phyloP scores from a whole-genome alignment of 2,329 filamentous ascomycete species.

The Aspergillus pseudonomiae region DNA sequence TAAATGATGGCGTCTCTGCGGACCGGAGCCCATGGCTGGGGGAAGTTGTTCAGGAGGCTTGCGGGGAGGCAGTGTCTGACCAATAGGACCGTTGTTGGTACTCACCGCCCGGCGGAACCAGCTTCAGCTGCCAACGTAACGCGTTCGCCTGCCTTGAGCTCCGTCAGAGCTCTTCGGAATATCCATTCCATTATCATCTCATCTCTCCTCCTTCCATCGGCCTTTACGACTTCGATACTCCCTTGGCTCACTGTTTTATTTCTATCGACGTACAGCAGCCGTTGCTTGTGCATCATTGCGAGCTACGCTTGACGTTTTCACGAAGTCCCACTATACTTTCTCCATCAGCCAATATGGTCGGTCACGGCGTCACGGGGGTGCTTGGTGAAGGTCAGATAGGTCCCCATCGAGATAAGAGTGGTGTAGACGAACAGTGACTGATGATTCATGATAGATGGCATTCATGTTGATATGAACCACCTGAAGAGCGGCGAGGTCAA shows the following conservation, averaged over 20 bases:
- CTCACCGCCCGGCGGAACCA: slow-evolving; percentile 27
- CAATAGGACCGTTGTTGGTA: slow-evolving; percentile 12
- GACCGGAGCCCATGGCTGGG: slow-evolving; percentile 14
- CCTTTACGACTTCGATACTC: background rate
- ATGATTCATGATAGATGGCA: slow-evolving; percentile 72
- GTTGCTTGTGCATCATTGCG: background rate
- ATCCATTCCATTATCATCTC: slow-evolving; percentile 4
- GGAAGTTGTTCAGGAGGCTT: slow-evolving; percentile 22
- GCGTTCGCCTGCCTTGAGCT: slow-evolving; percentile 36
- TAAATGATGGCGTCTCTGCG: slow-evolving; percentile 7
- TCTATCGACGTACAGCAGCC: background rate
- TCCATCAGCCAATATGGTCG: slow-evolving; percentile 39
- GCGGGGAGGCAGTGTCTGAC: slow-evolving; percentile 19
- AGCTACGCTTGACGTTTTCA: slow-evolving; percentile 4
- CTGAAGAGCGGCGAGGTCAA: slow-evolving; percentile 99
- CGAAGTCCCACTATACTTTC: background rate
- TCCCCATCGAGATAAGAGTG: slow-evolving; percentile 14
- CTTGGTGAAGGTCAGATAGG: slow-evolving; percentile 47
- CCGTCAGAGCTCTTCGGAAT: slow-evolving; percentile 26
- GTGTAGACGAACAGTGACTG: slow-evolving; percentile 15
- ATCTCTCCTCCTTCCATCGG: slow-evolving; percentile 7
- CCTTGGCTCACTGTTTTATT: background rate
- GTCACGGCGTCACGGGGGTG: slow-evolving; percentile 45
- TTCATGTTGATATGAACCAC: slow-evolving; percentile 98
- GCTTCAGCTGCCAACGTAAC: slow-evolving; percentile 29